Evolutionary conservation across 1,284 basidiomycete species (phyloP), one percentile per base, ranked within the genome.

Genomic region (Ganoderma boninense): DNA sequence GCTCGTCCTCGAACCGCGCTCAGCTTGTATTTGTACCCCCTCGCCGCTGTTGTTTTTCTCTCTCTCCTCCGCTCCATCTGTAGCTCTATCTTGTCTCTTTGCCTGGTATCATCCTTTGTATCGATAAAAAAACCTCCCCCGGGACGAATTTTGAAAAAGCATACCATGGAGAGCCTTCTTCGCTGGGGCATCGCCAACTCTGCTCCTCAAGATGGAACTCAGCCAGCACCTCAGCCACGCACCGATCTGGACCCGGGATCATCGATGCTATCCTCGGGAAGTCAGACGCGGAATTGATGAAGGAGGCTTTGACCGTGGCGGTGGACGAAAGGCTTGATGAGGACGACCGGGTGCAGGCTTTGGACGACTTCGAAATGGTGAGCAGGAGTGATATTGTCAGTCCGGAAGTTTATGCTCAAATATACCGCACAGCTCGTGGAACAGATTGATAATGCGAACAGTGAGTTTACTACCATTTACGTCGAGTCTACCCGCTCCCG

Each of bases 311-410:
- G 79, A 86, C 85, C 2, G 82, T 90, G 65, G 95, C 95, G 1
- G 78, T 88, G n/a, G 92, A 97, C 78, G 82, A 85, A 42, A 83
- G 78, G 32, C 85, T 85, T 54, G 81, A 84, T 38, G 89, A 95
- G 69, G 91, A 93, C 56, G 89, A 90, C 23, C 82, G 96, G 42
- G 84, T 96, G 62, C 84, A 88, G 23, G 97, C 97, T 0, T 85
- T 99, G 76, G 97, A 99, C 82, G 91, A 99, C 80, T 88, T 99
- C 67, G 98, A 99, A 83, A 96, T 99, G 96, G 95, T 95, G 67
- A n/a, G 44, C 20, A 43, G 32, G 49, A 23, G 13, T 8, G 66
- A 32, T 23, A 4, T 7, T 13, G 13, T 40, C 11, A 11, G 85
- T 80, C 13, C 74, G 2, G 32, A 54, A 40, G 18, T 10, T 32